Conservation (phyloP, 345 rosid species). For the Pistacia vera region DNA sequence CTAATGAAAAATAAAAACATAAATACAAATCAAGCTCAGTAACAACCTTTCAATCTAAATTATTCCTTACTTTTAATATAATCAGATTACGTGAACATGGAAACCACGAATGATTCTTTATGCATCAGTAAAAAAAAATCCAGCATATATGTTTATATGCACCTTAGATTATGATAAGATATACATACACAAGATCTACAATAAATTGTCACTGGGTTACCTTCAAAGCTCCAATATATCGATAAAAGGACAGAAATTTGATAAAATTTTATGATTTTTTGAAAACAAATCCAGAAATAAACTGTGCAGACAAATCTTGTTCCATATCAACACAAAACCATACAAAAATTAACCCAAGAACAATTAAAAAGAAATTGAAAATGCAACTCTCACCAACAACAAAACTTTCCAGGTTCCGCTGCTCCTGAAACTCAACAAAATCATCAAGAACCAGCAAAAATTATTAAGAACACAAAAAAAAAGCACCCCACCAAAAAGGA, state of each 20-base stretch:
- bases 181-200: background rate
- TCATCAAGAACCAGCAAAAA: constrained; percentile 9
- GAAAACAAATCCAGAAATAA: background rate
- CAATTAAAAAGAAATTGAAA: background rate
- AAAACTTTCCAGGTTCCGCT: background rate
- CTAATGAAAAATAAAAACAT: background rate
- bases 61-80: no score
- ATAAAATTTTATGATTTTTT: background rate
- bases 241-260: no score
- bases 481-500: background rate
- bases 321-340: constrained; percentile 2
- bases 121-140: background rate
- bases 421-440: constrained; percentile 5
- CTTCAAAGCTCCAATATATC: background rate
- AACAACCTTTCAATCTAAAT: no score
- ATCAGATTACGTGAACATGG: no score
- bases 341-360: background rate
- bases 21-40: background rate
- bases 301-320: background rate
- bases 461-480: background rate
- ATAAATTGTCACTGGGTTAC: no score
- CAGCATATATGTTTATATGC: background rate
- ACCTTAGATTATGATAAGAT: background rate
- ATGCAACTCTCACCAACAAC: constrained; percentile 6
- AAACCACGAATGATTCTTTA: background rate